Evolutionary conservation across 116 monocot genomes (phyloP), one percentile per base, ranked within the genome.

Genomic region (Posidonia oceanica): DNA sequence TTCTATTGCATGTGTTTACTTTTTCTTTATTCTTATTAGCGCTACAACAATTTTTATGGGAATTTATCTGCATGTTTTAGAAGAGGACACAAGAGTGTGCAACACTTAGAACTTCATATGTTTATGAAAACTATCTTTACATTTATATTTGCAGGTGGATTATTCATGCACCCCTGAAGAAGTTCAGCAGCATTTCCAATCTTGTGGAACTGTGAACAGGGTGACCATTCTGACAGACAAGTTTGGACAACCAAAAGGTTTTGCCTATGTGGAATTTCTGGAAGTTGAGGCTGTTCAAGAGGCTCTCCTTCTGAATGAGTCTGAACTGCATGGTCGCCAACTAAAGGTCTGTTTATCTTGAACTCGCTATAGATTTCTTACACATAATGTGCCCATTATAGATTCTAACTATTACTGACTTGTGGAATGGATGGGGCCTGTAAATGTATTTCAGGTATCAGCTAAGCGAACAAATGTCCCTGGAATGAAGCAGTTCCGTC

Each of bases 141-240:
- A 29, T 7, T 37, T 36, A 63, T 15, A 21, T 54, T 55, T 77
- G 52, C 72, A 91, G 87, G 91, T 91, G 62, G 90, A 94, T 75
- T 90, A 94, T 66, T 62, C 90, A 39, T 94, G 90, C 79, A 88
- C 90, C 16, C 94, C 90, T 39, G 94, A 94, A 63, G 94, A 94
- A 80, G 87, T 94, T 63, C 94, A 90, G 77, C 88, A 90, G 75
- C 94, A 94, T 74, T 94, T 94, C 71, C 79, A 90, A 29, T 78
- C 87, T 21, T 90, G 90, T 75, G 94, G 94, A 72, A 94, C 94
- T 1, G 94, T 94, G n/a, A 94, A 94, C 76, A 81, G 87, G 52
- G 93, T 93, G 38, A 93, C 89, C 1, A 93, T 89, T 68, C 78
- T 89, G 52, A 86, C 89, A 3, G 93, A 93, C 75, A 84, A 86